Evolutionary conservation across 2,329 filamentous ascomycete genomes (phyloP).

Genomic region (Xylaria sp.): DNA sequence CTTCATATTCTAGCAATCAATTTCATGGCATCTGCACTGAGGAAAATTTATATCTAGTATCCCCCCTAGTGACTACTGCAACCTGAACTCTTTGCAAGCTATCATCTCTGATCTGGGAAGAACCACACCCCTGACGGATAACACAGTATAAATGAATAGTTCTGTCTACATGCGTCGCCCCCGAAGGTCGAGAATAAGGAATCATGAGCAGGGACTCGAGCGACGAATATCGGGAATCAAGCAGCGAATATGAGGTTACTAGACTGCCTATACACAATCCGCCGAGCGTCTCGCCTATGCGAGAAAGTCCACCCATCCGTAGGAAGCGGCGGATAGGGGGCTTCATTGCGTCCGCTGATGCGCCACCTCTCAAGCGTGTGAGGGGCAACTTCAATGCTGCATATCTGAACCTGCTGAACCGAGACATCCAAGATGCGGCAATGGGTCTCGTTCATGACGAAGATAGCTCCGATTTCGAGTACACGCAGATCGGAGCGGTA

Average conservation of each 20-base stretch:
- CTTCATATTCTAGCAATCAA: not conserved
- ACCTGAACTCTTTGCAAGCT: not conserved
- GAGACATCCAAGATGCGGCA: constrained; percentile 61
- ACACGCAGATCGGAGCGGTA: constrained; percentile 71
- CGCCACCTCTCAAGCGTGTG: constrained; percentile 52
- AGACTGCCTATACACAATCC: not conserved
- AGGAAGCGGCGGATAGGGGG: constrained; percentile 26
- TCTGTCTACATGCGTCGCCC: constrained; percentile 32
- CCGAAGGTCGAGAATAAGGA: not conserved
- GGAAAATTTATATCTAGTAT: not conserved
- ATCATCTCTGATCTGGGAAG: not conserved
- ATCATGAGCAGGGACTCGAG: constrained; percentile 29
- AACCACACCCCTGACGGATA: not conserved
- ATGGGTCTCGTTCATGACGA: constrained; percentile 43
- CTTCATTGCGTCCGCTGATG: constrained; percentile 35
- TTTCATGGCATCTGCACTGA: not conserved
- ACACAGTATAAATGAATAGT: constrained; percentile 20
- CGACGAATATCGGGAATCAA: constrained; percentile 14
- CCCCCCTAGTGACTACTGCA: not conserved
- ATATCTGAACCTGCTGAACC: constrained; percentile 61
- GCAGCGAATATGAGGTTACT: not conserved
- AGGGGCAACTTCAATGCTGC: constrained; percentile 50
- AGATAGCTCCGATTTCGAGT: constrained; percentile 31
- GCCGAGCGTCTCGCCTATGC: constrained; percentile 1
- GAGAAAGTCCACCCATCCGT: not conserved